Base-by-base conservation (phyloP, 2,329 filamentous ascomycete genomes). In the Pestalotiopsis sp. region DNA sequence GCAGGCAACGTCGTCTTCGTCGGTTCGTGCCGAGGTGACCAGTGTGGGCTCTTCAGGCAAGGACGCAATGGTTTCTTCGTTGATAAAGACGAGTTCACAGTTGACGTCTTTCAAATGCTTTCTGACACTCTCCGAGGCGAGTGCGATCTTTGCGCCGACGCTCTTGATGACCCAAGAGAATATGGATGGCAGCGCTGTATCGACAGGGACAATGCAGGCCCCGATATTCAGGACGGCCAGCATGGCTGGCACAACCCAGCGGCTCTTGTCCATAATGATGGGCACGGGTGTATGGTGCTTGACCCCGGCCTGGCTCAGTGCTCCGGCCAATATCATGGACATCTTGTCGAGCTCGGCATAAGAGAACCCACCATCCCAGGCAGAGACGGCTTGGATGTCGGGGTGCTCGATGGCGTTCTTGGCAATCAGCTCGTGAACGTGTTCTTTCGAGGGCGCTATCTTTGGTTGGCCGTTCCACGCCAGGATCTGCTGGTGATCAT, bases 241-340 rank as follows among this genome's bases (percentile, higher is more conserved):
- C 70, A 95, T 90, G 6, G 90, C 86, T 52, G 93, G 81, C 62
- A 93, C 91, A 0, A 92, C 84, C 76, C 91, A 87, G 14, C 89
- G 80, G 23, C 87, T 92, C 79, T 93, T 94, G 58, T 92, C 89
- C 74, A 94, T 84, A 20, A 91, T 86, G 5, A 94, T 83, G 4
- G 89, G 90, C 1, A 94, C 85, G 4, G 92, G 81, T 66, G 73
- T 75, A 25, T 74, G 74, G 9, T 73, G 74, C 56, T 75, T 72
- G 23, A 79, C 66, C 1, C 77, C 77, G 45, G 73, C 70, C 25
- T 72, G 73, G 4, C 75, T 59, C 58, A 79, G 70, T 36, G 77
- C 73, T 25, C 75, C 75, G 17, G 77, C 76, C 5, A 79, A 71
- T 13, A 73, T 70, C n/a, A 72, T 71, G 12, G 83, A 71, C 9